Conservation (phyloP, 2,329 filamentous ascomycete species). For the Thyridium curvatum region DNA sequence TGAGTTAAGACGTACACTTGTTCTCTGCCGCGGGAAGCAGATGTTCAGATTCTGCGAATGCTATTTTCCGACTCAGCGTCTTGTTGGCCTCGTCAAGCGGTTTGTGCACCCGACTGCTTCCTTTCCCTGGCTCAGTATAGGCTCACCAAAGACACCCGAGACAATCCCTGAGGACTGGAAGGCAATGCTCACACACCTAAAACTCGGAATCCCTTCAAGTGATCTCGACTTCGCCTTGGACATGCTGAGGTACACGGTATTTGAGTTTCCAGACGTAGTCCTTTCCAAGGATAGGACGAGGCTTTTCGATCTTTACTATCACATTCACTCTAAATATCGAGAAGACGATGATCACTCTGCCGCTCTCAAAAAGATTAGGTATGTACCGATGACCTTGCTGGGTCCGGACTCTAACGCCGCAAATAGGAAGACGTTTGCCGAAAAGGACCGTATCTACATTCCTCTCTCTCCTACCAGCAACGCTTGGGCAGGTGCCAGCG, state of each 20-base stretch:
- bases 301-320: constrained; percentile 10
- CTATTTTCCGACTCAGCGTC: constrained; percentile 8
- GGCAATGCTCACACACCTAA: neutral
- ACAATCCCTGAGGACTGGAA: constrained; percentile 4
- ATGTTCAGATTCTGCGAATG: constrained; percentile 4
- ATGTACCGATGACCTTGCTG: no score
- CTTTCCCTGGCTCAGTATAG: constrained; percentile 13
- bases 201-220: neutral
- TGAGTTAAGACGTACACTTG: no score
- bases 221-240: constrained; percentile 10
- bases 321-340: constrained; percentile 11
- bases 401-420: no score
- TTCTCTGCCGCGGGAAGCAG: neutral
- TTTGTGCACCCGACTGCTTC: constrained; percentile 6
- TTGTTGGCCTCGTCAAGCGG: constrained; percentile 3
- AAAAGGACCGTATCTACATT: no score
- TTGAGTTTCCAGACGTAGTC: neutral
- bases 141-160: neutral
- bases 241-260: constrained; percentile 10
- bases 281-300: neutral
- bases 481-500: no score
- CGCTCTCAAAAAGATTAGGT: no score
- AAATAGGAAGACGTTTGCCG: no score
- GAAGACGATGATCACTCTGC: no score
- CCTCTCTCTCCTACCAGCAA: no score